phyloP scores from a whole-genome alignment of 1,284 basidiomycete species.

The Stygiomarasmius scandens region DNA sequence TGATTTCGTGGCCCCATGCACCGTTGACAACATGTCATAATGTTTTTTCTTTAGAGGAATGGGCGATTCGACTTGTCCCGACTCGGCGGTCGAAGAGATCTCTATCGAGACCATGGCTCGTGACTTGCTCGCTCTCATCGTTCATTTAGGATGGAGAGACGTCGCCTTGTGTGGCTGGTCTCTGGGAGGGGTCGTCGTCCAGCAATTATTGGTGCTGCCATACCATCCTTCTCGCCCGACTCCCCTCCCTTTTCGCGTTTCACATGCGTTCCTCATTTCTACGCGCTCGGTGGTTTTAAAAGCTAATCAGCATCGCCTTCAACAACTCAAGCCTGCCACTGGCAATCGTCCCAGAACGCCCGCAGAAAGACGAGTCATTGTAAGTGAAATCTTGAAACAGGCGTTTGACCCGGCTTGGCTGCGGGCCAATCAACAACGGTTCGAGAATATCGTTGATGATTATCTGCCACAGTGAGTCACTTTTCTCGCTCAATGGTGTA shows the following conservation, averaged over 20 bases:
- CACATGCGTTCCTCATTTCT: constrained; percentile 41
- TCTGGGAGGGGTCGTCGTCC: constrained; percentile 45
- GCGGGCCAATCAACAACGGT: constrained; percentile 4
- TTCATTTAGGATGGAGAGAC: constrained; percentile 39
- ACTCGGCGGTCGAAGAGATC: constrained; percentile 34
- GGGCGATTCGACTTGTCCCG: constrained; percentile 39
- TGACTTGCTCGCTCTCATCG: constrained; percentile 41
- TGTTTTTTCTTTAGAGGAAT: constrained; percentile 30
- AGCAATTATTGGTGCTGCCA: constrained; percentile 47
- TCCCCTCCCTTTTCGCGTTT: constrained; percentile 40
- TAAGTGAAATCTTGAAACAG: constrained; percentile 6
- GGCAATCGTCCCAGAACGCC: constrained; percentile 1
- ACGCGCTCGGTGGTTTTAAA: constrained; percentile 31
- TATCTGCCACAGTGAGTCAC: background rate
- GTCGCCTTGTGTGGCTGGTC: constrained; percentile 47
- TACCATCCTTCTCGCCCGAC: constrained; percentile 35
- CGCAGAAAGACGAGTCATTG: constrained; percentile 8
- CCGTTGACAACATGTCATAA: background rate
- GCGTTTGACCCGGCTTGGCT: constrained; percentile 18
- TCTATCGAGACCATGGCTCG: constrained; percentile 45
- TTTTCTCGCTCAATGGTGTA: background rate
- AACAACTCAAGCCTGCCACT: constrained; percentile 14
- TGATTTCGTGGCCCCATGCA: too few relatives aligned
- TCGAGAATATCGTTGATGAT: constrained; percentile 8
- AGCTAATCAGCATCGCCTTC: constrained; percentile 29